phyloP scores from a whole-genome alignment of 78 protist genomes.

The Dictyostelium purpureum region DNA sequence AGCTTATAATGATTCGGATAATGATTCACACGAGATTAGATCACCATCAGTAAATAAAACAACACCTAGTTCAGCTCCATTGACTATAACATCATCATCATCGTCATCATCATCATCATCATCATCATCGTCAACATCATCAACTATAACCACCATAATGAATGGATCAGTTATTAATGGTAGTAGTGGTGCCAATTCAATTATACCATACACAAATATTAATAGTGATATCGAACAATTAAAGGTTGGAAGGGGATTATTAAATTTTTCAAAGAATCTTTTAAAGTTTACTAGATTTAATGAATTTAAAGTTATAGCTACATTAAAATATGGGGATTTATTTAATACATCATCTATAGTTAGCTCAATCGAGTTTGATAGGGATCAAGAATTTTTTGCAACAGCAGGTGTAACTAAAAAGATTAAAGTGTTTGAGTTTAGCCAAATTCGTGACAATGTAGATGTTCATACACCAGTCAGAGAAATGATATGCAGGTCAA shows the following conservation, averaged over 20 bases:
- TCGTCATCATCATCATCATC: neutral
- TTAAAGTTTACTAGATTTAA: constrained; percentile 66
- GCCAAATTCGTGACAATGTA: constrained; percentile 27
- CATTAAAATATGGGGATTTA: constrained; percentile 76
- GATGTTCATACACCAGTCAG: constrained; percentile 77
- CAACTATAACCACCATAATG: neutral
- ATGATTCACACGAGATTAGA: neutral
- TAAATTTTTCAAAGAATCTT: constrained; percentile 56
- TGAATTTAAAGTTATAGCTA: constrained; percentile 46
- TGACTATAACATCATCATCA: neutral
- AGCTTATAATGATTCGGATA: constrained; percentile 27
- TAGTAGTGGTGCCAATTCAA: neutral
- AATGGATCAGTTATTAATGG: neutral
- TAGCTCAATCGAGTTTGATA: constrained; percentile 83
- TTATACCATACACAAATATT: neutral
- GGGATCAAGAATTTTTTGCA: constrained; percentile 85
- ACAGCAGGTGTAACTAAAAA: constrained; percentile 88
- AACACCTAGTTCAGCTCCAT: neutral
- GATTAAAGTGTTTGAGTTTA: constrained; percentile 81
- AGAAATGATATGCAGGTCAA: constrained; percentile 75
- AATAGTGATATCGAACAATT: neutral
- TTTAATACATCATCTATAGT: constrained; percentile 78
- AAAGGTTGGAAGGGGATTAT: constrained; percentile 56
- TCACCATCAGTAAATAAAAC: neutral
- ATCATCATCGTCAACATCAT: neutral